Percentiles rank a stretch among this genome's conserved stretches.
Conservation (phyloP, 1,139 yeast species). For the Hansenula lynferdii region DNA sequence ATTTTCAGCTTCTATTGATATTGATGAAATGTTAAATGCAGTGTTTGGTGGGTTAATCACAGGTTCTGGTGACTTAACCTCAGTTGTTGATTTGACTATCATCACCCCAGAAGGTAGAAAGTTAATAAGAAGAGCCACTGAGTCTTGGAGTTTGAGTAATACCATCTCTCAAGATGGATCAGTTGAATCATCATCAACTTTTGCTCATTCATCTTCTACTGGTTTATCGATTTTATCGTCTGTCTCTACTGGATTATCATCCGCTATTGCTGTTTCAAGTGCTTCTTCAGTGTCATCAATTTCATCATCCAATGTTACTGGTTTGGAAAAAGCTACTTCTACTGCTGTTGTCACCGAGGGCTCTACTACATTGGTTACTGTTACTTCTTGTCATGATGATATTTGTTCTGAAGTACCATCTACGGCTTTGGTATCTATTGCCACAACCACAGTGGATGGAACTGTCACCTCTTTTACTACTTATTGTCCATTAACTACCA, state of each 20-base stretch:
- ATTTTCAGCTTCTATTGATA: background rate
- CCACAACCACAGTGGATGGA: constrained; percentile 25
- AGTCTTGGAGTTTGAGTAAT: constrained; percentile 1
- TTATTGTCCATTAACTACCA: constrained; percentile 22
- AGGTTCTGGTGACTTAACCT: constrained; percentile 1
- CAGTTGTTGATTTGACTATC: constrained; percentile 1
- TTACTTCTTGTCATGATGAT: constrained; percentile 35
- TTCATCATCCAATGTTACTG: too few species aligned
- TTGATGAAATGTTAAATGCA: background rate
- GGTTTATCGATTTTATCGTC: too few species aligned
- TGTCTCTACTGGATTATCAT: too few species aligned
- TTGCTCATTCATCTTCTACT: too few species aligned
- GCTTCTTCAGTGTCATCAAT: too few species aligned
- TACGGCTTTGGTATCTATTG: constrained; percentile 33
- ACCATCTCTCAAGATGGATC: constrained; percentile 2
- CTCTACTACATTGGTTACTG: constrained; percentile 25
- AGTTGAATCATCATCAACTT: too few species aligned
- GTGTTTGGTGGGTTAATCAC: constrained; percentile 1
- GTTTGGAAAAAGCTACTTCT: too few species aligned
- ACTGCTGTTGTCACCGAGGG: background rate
- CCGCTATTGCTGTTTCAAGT: too few species aligned
- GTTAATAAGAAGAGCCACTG: constrained; percentile 1
- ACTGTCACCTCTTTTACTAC: constrained; percentile 18
- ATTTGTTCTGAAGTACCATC: constrained; percentile 28
- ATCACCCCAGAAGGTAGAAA: constrained; percentile 2